These are phyloP conservation scores for Epithemia pelagica DNA, from an alignment of 108 stramenopile species.

Conservation along the genomic window DNA sequence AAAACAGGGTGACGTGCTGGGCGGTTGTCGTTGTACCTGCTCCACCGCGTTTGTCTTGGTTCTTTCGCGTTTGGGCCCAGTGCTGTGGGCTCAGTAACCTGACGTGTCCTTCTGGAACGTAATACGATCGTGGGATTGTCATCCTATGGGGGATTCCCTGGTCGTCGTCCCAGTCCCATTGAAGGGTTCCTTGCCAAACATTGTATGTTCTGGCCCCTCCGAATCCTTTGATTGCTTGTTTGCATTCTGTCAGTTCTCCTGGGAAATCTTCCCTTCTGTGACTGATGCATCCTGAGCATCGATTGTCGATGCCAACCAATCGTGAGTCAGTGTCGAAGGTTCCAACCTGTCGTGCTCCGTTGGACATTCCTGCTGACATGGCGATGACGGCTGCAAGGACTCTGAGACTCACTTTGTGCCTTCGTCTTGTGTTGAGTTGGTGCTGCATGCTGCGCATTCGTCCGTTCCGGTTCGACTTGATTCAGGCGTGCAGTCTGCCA, in stretches of 20 bases:
- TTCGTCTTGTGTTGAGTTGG: neutral
- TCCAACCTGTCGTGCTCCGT: neutral
- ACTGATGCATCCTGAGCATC: conserved; percentile 11
- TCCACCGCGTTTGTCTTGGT: neutral
- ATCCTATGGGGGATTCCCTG: conserved; percentile 17
- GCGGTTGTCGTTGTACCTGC: no score
- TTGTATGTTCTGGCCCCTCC: neutral
- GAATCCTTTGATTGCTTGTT: conserved; percentile 11
- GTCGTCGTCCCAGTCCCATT: conserved; percentile 23
- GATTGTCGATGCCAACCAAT: conserved; percentile 15
- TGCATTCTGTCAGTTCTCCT: neutral
- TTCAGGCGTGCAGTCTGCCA: neutral
- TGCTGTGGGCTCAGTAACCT: conserved; percentile 34
- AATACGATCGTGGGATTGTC: conserved; percentile 24
- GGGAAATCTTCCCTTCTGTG: conserved; percentile 6
- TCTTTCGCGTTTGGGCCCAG: conserved; percentile 33
- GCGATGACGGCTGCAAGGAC: neutral
- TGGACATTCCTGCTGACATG: neutral
- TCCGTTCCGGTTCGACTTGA: neutral
- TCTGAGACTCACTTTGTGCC: neutral
- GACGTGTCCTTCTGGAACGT: conserved; percentile 10
- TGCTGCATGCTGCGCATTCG: neutral
- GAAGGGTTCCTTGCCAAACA: neutral
- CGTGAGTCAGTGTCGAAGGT: conserved; percentile 27
- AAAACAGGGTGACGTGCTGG: no score